Conservation (phyloP, 306 rosid genomes). For the Elaeagnus macrophylla region DNA sequence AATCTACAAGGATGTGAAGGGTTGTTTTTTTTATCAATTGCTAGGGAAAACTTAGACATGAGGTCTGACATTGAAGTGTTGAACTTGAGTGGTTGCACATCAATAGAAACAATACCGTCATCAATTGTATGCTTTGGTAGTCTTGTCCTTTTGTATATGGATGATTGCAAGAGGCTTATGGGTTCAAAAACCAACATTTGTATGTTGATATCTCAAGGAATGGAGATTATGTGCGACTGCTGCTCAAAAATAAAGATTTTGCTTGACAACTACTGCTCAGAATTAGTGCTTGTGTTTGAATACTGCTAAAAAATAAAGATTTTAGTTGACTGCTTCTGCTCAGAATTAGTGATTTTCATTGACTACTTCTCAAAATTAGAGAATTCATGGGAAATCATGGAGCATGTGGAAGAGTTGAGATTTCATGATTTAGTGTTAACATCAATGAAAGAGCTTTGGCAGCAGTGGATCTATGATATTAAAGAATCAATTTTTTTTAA, state of each 20-base stretch:
- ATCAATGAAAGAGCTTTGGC: constrained; percentile 6
- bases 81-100: no score
- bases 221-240: not conserved
- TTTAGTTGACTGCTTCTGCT: no score
- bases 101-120: no score
- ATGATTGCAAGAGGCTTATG: not conserved
- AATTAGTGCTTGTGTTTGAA: no score
- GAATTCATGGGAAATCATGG: constrained; percentile 7
- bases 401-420: not conserved
- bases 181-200: not conserved
- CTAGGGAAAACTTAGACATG: no score
- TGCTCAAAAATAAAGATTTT: not conserved
- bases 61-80: no score
- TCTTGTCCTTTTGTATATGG: not conserved
- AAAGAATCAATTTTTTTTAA: not conserved
- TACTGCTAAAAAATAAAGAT: no score
- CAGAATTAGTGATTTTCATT: no score
- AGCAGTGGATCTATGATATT: not conserved
- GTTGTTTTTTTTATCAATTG: no score
- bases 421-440: not conserved
- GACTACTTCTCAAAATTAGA: not conserved
- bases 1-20: not conserved
- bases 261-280: no score
- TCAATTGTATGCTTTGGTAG: no score
- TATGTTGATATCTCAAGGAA: no score